Base-by-base conservation (phyloP, 192 early-diverging fungal species). In the Chytriomyces sp. region DNA sequence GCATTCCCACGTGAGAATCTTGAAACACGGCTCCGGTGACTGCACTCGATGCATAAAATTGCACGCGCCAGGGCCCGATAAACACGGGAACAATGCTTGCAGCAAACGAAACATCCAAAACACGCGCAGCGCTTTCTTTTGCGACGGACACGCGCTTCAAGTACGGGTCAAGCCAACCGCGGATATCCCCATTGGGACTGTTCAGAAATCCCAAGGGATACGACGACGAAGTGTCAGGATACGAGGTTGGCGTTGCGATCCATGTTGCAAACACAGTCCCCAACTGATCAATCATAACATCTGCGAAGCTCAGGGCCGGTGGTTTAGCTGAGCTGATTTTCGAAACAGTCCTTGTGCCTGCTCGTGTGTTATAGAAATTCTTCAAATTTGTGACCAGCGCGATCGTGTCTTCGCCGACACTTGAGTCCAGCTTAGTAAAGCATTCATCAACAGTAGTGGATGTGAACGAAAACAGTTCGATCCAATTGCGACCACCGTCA, bases 141-240 rank as follows among this genome's bases (percentile, higher is more conserved):
- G 76, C 66, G 7, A 77, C 62, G 9, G 46, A 6, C 0, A 75
- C 26, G 13, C 48, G 28, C 9, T 11, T 7, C 24, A 75, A 50
- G 35, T 75, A 75, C 6, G 73, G 64, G 43, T 46, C 48, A 11
- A 11, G 8, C 9, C 20, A 47, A 47, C 47, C 73, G 11, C 47
- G 49, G 5, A 48, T 50, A n/a, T 68, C n/a, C 44, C 73, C 73
- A n/a, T 13, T 75, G 20, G 65, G 24, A n/a, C 50, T 75, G 3
- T 75, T 64, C 9, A 75, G 44, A 50, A 75, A 75, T 7, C 73
- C 73, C 73, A 75, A 65, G 18, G 73, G 73, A 66, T 75, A 75
- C n/a, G 18, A 35, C 7, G 62, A 11, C 6, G 61, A 1, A 7
- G 43, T 46, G 35, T 49, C 49, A 3, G 73, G 65, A 43, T 75